phyloP scores from a whole-genome alignment of 306 rosid species.

The Casuarina equisetifolia region DNA sequence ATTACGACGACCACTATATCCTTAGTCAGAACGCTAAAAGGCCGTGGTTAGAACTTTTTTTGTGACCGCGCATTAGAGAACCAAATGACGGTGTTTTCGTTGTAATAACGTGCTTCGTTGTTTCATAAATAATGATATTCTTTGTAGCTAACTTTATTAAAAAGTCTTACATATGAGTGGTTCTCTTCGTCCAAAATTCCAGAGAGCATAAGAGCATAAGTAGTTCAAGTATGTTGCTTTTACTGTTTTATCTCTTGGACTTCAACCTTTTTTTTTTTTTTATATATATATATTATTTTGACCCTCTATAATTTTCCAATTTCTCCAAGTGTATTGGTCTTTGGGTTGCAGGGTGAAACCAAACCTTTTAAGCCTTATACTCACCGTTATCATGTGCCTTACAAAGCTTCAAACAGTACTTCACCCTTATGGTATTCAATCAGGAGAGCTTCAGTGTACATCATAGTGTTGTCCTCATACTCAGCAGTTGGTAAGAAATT shows the following conservation, averaged over 20 bases:
- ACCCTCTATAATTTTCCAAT: not conserved
- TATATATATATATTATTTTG: constrained; percentile 1
- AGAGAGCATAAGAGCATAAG: not conserved
- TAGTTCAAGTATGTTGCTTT: not conserved
- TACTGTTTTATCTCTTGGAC: not conserved
- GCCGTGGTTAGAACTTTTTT: too few relatives aligned
- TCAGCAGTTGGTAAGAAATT: constrained; percentile 62
- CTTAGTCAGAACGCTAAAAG: too few relatives aligned
- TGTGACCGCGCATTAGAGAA: too few relatives aligned
- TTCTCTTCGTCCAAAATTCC: not conserved
- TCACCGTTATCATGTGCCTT: constrained; percentile 52
- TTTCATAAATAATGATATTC: not conserved
- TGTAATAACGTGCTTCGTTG: too few relatives aligned
- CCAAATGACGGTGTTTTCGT: not conserved
- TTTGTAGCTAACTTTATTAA: not conserved
- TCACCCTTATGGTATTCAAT: constrained; percentile 68
- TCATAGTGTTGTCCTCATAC: constrained; percentile 71
- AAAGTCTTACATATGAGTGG: not conserved
- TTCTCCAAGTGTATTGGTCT: not conserved
- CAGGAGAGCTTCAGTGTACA: constrained; percentile 78
- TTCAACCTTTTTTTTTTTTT: constrained; percentile 1
- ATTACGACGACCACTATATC: too few relatives aligned
- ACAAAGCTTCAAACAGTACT: constrained; percentile 47
- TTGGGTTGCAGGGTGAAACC: constrained; percentile 54
- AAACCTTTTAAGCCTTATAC: constrained; percentile 66